Evolutionary conservation across 1,284 basidiomycete genomes (phyloP).

Genomic region (Ganoderma lucidum): DNA sequence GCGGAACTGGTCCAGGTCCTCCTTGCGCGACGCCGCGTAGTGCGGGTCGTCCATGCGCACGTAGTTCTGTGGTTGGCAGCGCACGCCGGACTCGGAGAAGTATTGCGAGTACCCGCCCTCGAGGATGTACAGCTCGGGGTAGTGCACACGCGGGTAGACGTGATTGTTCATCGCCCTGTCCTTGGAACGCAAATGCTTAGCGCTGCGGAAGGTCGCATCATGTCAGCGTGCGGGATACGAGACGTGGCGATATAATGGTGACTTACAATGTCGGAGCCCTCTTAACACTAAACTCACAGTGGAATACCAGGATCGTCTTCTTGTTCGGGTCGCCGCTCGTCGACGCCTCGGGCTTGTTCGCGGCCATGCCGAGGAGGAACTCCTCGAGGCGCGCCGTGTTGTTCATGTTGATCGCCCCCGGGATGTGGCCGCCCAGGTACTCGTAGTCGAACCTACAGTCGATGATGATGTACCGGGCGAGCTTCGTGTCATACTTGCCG

Average conservation of each 20-base stretch:
- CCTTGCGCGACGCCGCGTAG: conserved; percentile 79
- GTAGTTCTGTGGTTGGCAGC: conserved; percentile 87
- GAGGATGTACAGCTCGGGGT: conserved; percentile 96
- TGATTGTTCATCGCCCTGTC: conserved; percentile 91
- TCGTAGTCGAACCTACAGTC: conserved; percentile 99
- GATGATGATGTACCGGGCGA: conserved; percentile 82
- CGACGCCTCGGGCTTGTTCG: conserved; percentile 76
- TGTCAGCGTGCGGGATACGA: conserved; percentile 23
- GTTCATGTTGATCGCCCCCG: conserved; percentile 92
- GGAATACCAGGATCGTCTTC: conserved; percentile 93
- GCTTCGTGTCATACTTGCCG: conserved; percentile 71
- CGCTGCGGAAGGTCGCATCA: conserved; percentile 54
- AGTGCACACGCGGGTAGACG: conserved; percentile 92
- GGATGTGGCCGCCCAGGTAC: conserved; percentile 93
- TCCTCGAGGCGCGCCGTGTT: conserved; percentile 85
- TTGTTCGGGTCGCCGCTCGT: conserved; percentile 79
- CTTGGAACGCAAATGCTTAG: conserved; percentile 90
- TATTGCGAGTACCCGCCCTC: conserved; percentile 96
- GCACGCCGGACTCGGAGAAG: conserved; percentile 70
- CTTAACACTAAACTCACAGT: conserved; percentile 98
- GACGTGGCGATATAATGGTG: conserved; percentile 21
- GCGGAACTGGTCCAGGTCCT: conserved; percentile 92
- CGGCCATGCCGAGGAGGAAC: conserved; percentile 69
- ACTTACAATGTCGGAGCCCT: conserved; percentile 94
- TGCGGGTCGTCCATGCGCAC: conserved; percentile 95